phyloP scores from a whole-genome alignment of 1,284 basidiomycete species.

The Albatrellus sp. region DNA sequence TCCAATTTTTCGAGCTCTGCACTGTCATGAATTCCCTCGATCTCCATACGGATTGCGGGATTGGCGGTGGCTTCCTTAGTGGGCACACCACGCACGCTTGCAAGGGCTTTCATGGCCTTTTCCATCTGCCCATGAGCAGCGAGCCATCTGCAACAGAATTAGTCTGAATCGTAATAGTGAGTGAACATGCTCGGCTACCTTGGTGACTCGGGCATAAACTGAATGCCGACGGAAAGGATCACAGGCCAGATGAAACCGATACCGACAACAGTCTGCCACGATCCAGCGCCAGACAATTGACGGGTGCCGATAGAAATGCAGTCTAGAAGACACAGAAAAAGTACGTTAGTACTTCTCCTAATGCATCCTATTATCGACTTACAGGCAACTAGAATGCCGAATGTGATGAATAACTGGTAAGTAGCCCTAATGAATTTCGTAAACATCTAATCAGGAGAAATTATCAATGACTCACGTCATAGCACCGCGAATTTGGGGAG shows the following conservation, averaged over 20 bases:
- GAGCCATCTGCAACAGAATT: constrained; percentile 38
- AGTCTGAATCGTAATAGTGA: neutral
- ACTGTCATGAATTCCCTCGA: constrained; percentile 37
- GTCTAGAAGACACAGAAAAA: constrained; percentile 21
- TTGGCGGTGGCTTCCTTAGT: constrained; percentile 27
- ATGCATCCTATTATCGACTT: constrained; percentile 12
- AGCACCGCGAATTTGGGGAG: constrained; percentile 66
- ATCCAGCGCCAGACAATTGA: constrained; percentile 30
- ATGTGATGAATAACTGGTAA: constrained; percentile 67
- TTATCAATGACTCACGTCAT: constrained; percentile 28
- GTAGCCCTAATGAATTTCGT: constrained; percentile 19
- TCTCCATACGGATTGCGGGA: constrained; percentile 32
- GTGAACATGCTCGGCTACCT: neutral
- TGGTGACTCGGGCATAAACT: constrained; percentile 69
- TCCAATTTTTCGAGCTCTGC: constrained; percentile 34
- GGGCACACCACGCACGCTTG: constrained; percentile 42
- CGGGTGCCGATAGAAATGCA: constrained; percentile 50
- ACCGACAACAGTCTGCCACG: constrained; percentile 61
- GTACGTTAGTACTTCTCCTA: neutral
- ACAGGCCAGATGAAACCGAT: constrained; percentile 61
- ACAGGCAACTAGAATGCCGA: constrained; percentile 70
- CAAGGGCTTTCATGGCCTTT: constrained; percentile 40
- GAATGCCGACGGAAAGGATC: constrained; percentile 55
- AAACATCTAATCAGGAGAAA: neutral
- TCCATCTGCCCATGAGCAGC: constrained; percentile 33